These are phyloP conservation scores for Amesomyces nigricolor DNA, from an alignment of 2,329 filamentous ascomycete genomes.

Conservation along the genomic window DNA sequence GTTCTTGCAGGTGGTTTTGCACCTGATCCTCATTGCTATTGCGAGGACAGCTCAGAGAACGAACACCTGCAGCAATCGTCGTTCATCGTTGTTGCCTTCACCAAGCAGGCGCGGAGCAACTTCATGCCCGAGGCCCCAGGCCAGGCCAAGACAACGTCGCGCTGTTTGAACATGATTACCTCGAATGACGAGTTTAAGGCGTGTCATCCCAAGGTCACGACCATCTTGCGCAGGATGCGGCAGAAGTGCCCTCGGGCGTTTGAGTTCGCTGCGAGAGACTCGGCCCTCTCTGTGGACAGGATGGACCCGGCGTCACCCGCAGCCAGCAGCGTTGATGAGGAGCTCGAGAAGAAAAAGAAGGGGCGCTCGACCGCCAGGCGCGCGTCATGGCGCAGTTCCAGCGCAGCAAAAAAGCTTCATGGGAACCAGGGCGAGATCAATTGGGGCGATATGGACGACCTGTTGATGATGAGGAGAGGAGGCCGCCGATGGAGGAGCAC, in stretches of 20 bases:
- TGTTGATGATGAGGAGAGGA: slow-evolving; percentile 63
- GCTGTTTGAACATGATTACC: slow-evolving; percentile 55
- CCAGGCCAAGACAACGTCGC: slow-evolving; percentile 55
- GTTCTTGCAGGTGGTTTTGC: slow-evolving; percentile 85
- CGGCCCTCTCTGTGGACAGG: slow-evolving; percentile 66
- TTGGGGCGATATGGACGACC: slow-evolving; percentile 79
- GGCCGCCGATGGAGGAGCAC: slow-evolving; percentile 54
- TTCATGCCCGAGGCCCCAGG: slow-evolving; percentile 52
- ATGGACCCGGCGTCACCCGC: slow-evolving; percentile 81
- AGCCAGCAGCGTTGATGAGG: slow-evolving; percentile 59
- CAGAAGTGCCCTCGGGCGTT: slow-evolving; percentile 74
- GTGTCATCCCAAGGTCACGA: slow-evolving; percentile 75
- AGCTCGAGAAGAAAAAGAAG: slow-evolving; percentile 80
- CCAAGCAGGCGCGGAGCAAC: slow-evolving; percentile 55
- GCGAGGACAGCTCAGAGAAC: slow-evolving; percentile 65
- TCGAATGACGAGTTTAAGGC: slow-evolving; percentile 70
- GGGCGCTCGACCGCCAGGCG: slow-evolving; percentile 81
- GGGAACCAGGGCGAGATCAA: slow-evolving; percentile 78
- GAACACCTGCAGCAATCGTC: slow-evolving; percentile 51
- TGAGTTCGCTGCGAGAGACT: slow-evolving; percentile 56
- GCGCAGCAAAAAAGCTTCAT: slow-evolving; percentile 95
- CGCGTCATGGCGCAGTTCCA: slow-evolving; percentile 98
- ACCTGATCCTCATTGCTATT: slow-evolving; percentile 79
- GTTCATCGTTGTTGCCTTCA: slow-evolving; percentile 68
- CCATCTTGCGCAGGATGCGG: slow-evolving; percentile 79